Conservation (phyloP, 1,139 yeast genomes). For the Geotrichum carabidarum region DNA sequence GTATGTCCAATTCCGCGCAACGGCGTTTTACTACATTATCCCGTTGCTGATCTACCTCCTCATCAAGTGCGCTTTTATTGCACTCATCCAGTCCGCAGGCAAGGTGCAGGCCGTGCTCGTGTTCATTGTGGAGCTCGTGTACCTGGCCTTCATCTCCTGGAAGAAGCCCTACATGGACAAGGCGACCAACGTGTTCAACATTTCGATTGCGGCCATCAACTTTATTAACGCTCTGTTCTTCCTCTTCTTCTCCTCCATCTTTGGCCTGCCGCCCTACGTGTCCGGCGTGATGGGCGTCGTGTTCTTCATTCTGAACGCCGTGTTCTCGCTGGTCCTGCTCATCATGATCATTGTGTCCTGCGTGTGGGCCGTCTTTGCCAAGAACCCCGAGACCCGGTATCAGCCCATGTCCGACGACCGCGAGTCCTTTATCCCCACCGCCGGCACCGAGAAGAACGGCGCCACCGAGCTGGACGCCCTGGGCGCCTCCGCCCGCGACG, state of each 20-base stretch:
- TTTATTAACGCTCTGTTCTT: conserved; percentile 79
- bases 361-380: conserved; percentile 72
- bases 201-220: conserved; percentile 72
- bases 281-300: conserved; percentile 90
- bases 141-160: conserved; percentile 56
- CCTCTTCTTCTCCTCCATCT: conserved; percentile 79
- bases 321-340: conserved; percentile 73
- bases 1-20: conserved; percentile 85
- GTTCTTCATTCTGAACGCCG: conserved; percentile 82
- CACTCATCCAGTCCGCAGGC: conserved; percentile 75
- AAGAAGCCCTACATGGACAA: conserved; percentile 89
- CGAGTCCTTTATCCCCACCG: conserved; percentile 70
- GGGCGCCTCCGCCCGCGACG: conserved; percentile 81
- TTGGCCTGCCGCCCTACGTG: conserved; percentile 78
- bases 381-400: conserved; percentile 91
- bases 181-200: conserved; percentile 86
- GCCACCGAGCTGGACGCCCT: conserved; percentile 81
- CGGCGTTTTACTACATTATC: conserved; percentile 74
- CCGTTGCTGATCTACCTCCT: conserved; percentile 62
- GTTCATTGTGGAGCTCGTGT: conserved; percentile 66
- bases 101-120: conserved; percentile 74
- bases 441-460: conserved; percentile 41
- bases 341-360: conserved; percentile 85
- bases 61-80: conserved; percentile 76
- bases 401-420: conserved; percentile 97